Evolutionary conservation across 2,329 filamentous ascomycete species (phyloP), one percentile per base, ranked within the genome.

Genomic region (Fusarium fracticaudum): DNA sequence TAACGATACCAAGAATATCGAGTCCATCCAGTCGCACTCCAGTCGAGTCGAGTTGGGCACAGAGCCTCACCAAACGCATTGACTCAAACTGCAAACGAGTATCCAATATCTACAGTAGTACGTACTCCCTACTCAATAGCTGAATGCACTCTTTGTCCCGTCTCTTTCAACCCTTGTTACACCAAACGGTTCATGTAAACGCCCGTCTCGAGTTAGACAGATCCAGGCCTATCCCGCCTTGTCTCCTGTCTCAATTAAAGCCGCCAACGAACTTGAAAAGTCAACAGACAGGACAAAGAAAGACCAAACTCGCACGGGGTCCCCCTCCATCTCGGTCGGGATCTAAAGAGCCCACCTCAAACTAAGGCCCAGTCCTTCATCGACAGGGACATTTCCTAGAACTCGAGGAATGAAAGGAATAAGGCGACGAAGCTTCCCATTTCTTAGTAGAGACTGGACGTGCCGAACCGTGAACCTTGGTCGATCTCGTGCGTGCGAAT

Each of bases 381-480:
- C 59, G 71, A 71, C 71, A 68, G 71, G 58, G 60, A 64, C 50
- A 72, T 48, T 65, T 65, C 40, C 67, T 38, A 66, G 54, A 73
- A 44, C 61, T 48, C 18, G 48, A 62, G 13, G 24, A 26, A 26
- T 24, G 38, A 62, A 61, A 58, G 54, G 48, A 66, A 55, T 71
- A 60, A 71, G 66, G 66, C 60, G 20, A 60, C 43, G 44, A 72
- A 72, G 58, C 63, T 72, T 74, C 38, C 40, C 61, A n/a, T 47
- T 14, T 29, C 15, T 44, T 18, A 44, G n/a, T 41, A 24, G 35
- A 40, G 35, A 41, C 51, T 50, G 20, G 24, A 60, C 63, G 73
- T 65, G 50, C 70, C 67, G 73, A 69, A 73, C 73, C 63, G 70
- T 64, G 69, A 55, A 71, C 60, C 72, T 61, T 71, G 71, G 66